Evolutionary conservation across 2,329 filamentous ascomycete genomes (phyloP).

Genomic region (Sporothrix phasma): DNA sequence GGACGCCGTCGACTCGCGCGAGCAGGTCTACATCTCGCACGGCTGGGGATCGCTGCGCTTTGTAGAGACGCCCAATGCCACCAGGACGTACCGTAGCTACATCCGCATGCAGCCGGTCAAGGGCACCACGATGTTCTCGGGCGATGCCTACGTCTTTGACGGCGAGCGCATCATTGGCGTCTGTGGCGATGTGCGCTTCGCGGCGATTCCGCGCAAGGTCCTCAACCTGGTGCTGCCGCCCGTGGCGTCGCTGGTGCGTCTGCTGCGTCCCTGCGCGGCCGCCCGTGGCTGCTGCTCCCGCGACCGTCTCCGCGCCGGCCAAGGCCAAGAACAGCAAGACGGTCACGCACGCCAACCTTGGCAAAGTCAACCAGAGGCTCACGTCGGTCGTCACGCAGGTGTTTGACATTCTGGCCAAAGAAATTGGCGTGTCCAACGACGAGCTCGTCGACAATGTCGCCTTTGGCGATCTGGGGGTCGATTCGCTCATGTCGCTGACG

Average conservation of each 20-base stretch:
- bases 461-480: slow-evolving; percentile 49
- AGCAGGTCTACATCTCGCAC: slow-evolving; percentile 49
- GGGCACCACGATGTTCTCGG: slow-evolving; percentile 41
- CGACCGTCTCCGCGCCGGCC: slow-evolving; percentile 26
- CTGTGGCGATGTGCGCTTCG: slow-evolving; percentile 52
- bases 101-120: slow-evolving; percentile 47
- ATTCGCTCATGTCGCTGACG: slow-evolving; percentile 52
- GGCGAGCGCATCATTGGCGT: slow-evolving; percentile 40
- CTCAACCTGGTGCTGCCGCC: slow-evolving; percentile 59
- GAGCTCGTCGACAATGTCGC: slow-evolving; percentile 47
- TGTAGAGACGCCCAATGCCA: slow-evolving; percentile 34
- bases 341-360: slow-evolving; percentile 37
- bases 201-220: slow-evolving; percentile 54
- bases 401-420: slow-evolving; percentile 45
- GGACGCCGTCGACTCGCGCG: slow-evolving; percentile 43
- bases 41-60: slow-evolving; percentile 47
- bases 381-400: slow-evolving; percentile 37
- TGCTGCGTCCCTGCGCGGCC: slow-evolving; percentile 24
- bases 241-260: slow-evolving; percentile 34
- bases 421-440: slow-evolving; percentile 44
- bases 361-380: slow-evolving; percentile 41
- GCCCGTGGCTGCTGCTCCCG: slow-evolving; percentile 25
- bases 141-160: slow-evolving; percentile 46
- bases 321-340: slow-evolving; percentile 31
- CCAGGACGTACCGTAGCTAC: slow-evolving; percentile 45